Evolutionary conservation across 192 early-diverging fungal genomes (phyloP), one percentile per base, ranked within the genome.

Genomic region (Umbelopsis sp.): DNA sequence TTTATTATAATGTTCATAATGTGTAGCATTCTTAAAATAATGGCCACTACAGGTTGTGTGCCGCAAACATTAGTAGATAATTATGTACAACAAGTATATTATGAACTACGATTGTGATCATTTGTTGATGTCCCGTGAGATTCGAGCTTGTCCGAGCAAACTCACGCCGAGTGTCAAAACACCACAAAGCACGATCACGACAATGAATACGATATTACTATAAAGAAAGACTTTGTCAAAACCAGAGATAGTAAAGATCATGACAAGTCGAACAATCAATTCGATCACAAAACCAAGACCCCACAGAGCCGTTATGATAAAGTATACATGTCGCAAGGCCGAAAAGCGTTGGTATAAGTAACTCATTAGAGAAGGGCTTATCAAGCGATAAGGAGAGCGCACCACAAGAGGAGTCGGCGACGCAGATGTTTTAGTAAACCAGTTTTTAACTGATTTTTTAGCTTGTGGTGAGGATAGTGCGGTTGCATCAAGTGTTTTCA

Each of bases 271-370:
- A 33, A 65, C 33, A 22, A 18, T 33, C 16, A 65, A 33, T 33
- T 65, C 33, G 33, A 65, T 65, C 64, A 65, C 10, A 37, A 65
- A 65, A 33, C 64, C 64, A 3, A 65, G 3, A 4, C 64, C 33
- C 64, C 64, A 65, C 13, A 65, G 10, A 21, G 33, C 23, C 0
- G 35, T 65, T 23, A 65, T 65, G 4, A 46, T n/a, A 33, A 37
- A 30, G 33, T 33, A 65, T 4, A 65, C 35, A 4, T 13, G 64
- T 22, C 64, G 64, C 23, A 65, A 65, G 20, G 64, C 10, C 9
- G 30, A 33, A 3, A 65, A 5, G n/a, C 33, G n/a, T 2, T 46
- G 16, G 16, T 44, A 65, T 13, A 65, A 16, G 21, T 33, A 65
- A 20, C 0, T 12, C 27, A 37, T 20, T 8, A 46, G 35, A 41